These are phyloP conservation scores for Penicillium goetzii DNA, from an alignment of 495 filamentous ascomycete genomes.

Conservation along the genomic window DNA sequence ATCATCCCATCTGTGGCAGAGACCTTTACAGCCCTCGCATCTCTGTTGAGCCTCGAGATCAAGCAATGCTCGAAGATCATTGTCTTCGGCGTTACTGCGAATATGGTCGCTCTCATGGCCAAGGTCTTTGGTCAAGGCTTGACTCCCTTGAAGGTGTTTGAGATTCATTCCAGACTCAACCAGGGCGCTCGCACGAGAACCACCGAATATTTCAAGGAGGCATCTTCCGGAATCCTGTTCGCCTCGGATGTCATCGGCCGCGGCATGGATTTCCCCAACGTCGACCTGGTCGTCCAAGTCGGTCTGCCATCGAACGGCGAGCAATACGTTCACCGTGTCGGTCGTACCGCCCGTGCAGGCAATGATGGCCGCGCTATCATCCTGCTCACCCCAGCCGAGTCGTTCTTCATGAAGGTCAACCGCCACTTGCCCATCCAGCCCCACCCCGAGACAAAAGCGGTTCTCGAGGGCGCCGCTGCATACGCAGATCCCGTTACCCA, in stretches of 20 bases:
- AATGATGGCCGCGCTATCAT: slow-evolving; percentile 70
- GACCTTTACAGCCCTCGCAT: slow-evolving; percentile 55
- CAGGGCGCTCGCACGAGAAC: slow-evolving; percentile 60
- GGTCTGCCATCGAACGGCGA: slow-evolving; percentile 73
- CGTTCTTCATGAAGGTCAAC: slow-evolving; percentile 60
- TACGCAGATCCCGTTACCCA: slow-evolving; percentile 30
- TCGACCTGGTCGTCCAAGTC: slow-evolving; percentile 87
- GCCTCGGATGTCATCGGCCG: slow-evolving; percentile 73
- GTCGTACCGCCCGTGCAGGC: slow-evolving; percentile 68
- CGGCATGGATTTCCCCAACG: slow-evolving; percentile 93
- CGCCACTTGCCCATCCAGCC: slow-evolving; percentile 58
- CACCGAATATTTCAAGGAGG: slow-evolving; percentile 64
- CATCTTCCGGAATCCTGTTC: slow-evolving; percentile 59
- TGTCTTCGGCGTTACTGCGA: slow-evolving; percentile 69
- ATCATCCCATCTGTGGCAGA: slow-evolving; percentile 57
- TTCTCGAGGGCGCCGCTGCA: slow-evolving; percentile 34
- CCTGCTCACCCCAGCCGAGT: slow-evolving; percentile 61
- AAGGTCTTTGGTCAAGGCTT: slow-evolving; percentile 50
- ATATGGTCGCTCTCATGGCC: slow-evolving; percentile 60
- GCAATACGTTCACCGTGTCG: slow-evolving; percentile 87
- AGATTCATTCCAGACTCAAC: slow-evolving; percentile 64
- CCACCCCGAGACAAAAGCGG: slow-evolving; percentile 47
- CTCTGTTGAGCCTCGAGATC: slow-evolving; percentile 50
- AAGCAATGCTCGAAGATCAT: slow-evolving; percentile 62
- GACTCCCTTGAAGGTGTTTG: slow-evolving; percentile 51